Conservation (phyloP, 2,329 filamentous ascomycete genomes). For the Lecanosticta acicola region DNA sequence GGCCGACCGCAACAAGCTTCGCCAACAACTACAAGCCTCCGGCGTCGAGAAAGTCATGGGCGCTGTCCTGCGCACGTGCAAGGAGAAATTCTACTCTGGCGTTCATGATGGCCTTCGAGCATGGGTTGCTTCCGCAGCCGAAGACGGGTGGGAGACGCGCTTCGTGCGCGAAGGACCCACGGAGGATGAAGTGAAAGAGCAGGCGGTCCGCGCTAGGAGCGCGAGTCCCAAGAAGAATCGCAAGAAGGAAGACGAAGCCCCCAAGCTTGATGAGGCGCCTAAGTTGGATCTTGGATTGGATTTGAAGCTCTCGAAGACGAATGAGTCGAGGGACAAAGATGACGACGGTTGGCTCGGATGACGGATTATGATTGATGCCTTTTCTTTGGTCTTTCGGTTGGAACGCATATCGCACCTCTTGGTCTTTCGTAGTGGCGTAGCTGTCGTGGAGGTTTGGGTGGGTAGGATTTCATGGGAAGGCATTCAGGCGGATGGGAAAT, state of each 20-base stretch:
- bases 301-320: conserved; percentile 13
- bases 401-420: background rate
- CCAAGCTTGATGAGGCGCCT: conserved; percentile 21
- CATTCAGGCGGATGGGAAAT: background rate
- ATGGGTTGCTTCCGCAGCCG: conserved; percentile 81
- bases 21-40: conserved; percentile 71
- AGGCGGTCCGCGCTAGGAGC: conserved; percentile 35
- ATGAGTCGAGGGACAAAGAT: conserved; percentile 7
- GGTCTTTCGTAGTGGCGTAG: too few species aligned
- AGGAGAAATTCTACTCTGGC: conserved; percentile 93
- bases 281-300: conserved; percentile 24
- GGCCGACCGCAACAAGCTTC: conserved; percentile 68
- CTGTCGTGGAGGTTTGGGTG: too few species aligned
- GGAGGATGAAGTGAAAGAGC: conserved; percentile 37
- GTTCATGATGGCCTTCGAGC: conserved; percentile 84
- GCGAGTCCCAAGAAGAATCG: conserved; percentile 37
- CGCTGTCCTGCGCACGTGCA: conserved; percentile 78
- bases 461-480: background rate
- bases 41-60: conserved; percentile 92
- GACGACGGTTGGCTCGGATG: conserved; percentile 31
- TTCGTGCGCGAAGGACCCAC: conserved; percentile 70
- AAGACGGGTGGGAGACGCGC: conserved; percentile 81
- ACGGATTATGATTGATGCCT: conserved; percentile 6
- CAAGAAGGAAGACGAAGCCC: conserved; percentile 26
- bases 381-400: background rate